Base-by-base conservation (phyloP, 805 yeast species). In the Metschnikowia koreensis region DNA sequence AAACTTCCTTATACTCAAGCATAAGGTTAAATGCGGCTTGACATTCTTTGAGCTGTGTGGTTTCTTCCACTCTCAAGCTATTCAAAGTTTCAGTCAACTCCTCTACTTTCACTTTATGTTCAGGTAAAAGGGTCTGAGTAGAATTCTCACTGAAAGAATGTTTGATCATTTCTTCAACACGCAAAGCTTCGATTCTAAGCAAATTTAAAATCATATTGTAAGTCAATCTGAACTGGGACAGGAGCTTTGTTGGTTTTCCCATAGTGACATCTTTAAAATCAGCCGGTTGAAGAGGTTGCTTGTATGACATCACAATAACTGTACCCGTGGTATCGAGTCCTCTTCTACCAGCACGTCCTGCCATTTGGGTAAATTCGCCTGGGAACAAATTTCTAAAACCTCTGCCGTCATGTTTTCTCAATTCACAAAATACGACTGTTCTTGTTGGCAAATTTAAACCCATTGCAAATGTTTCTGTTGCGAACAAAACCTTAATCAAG, bases 401-500 rank as follows among this genome's bases (percentile, higher is more conserved):
- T 31, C 84, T 79, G 43, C 98, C 98, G 65, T 94, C 99, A 66
- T 93, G 97, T 64, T 94, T 94, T 58, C 93, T 75, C 46, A 87
- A 73, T 44, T 87, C 89, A 55, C 90, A 81, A 67, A 94, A 94
- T 0, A 93, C 92, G 36, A 94, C 99, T 0, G 99, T 94, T 71
- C 97, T 84, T 0, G 99, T 93, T 11, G 99, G 99, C 64, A 94
- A 75, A 66, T 94, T 94, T 66, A 94, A 80, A 12, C 99, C 99
- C 98, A 94, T 94, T 7, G 99, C 98, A 76, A 94, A 93, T 0
- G 99, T 94, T 68, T 94, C 99, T 0, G 99, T 94, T 0, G 99
- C 98, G 73, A 94, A 94, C 47, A 94, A 73, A 1, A 93, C 94
- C 67, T 91, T 92, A 41, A 94, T 88, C 47, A 93, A 75, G 0